Base-by-base conservation (phyloP, 192 early-diverging fungal genomes). In the Backusella tarrabulga region DNA sequence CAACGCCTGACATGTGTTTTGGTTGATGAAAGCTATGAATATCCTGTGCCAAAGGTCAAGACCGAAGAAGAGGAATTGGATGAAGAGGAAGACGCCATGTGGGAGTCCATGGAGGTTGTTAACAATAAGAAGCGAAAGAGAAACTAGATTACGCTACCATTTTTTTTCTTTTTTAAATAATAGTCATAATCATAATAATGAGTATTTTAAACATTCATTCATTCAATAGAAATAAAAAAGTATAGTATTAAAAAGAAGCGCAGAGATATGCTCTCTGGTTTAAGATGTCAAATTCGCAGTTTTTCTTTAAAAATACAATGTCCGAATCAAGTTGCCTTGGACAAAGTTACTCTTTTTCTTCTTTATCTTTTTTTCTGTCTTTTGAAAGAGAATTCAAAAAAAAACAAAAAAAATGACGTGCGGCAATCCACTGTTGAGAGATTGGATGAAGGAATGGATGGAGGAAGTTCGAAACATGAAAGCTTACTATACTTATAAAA, bases 371-470 rank as follows among this genome's bases (percentile, higher is more conserved):
- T 44, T 44, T 44, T 40, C 11, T 40, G 38, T 3, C 11, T 40
- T 40, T 40, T 40, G 38, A 40, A 40, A 40, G 42, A 17, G 42
- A 14, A 17, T 44, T 17, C 12, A 44, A 44, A 44, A 14, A 44
- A 19, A 50, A 0, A 60, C 9, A 21, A 26, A 12, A 12, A 29
- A 23, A 63, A 63, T 63, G 56, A 12, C 56, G 21, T 93, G 92
- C 77, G 92, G 89, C 15, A 94, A 94, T 77, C 92, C 92, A 7
- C 74, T 93, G 26, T 89, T 86, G 41, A 75, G 88, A 42, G 75
- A 87, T 74, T 94, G 93, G 93, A 78, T 93, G 6, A 80, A 77
- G n/a, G 91, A 92, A 74, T 92, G 90, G 92, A 86, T 90, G 83
- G 85, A 88, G 19, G 76, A 85, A 17, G 89, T 90, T 4, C 78